Conservation (phyloP, 106 monocot genomes). For the Dendrobium officinale region DNA sequence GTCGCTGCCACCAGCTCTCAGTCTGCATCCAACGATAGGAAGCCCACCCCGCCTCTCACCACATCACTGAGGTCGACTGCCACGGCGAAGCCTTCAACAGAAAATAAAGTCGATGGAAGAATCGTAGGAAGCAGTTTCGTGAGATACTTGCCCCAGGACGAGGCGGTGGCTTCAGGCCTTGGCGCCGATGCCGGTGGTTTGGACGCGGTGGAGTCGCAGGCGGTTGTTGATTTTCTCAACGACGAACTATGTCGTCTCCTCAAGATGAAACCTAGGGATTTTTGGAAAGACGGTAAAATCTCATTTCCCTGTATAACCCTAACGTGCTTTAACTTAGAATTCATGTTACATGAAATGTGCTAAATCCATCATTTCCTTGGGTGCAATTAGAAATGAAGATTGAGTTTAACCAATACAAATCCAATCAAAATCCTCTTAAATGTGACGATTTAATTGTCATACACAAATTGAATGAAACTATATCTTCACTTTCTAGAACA, state of each 20-base stretch:
- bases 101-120: neutral
- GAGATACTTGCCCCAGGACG: conserved; percentile 86
- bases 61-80: conserved; percentile 1
- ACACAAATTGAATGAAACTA: too few species aligned
- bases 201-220: conserved; percentile 81
- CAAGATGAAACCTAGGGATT: conserved; percentile 50
- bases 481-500: neutral
- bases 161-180: conserved; percentile 87
- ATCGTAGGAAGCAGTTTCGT: conserved; percentile 23
- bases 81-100: neutral
- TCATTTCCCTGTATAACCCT: conserved; percentile 7
- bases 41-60: neutral
- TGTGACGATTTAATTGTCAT: too few species aligned
- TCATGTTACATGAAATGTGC: neutral
- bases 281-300: conserved; percentile 72
- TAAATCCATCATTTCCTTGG: neutral
- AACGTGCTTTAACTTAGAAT: neutral
- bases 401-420: too few species aligned
- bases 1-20: neutral
- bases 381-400: too few species aligned
- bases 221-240: conserved; percentile 75
- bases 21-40: neutral
- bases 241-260: conserved; percentile 56
- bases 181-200: conserved; percentile 61
- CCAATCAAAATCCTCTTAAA: too few species aligned